Base-by-base conservation (phyloP, 306 rosid genomes). In the Trifolium subterraneum region DNA sequence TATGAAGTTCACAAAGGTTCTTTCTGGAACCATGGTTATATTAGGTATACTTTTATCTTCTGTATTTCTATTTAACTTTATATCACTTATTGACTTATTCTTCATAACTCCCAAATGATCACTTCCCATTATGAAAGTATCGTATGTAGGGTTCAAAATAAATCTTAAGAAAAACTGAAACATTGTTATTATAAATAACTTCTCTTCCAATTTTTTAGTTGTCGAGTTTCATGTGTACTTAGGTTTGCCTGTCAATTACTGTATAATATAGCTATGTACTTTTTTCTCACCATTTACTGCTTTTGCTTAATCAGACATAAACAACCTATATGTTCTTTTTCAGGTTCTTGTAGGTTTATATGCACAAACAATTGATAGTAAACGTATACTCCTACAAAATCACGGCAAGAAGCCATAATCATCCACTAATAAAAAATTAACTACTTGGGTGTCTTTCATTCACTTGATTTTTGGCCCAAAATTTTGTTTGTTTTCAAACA, bases 1-100 rank as follows among this genome's bases (percentile, higher is more conserved):
- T 47, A 66, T 78, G 80, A 93, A 93, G 86, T 91, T 91, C 88
- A 88, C 82, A 12, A 93, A 85, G 86, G 90, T 82, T 70, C 96
- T 93, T 74, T 89, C 97, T 2, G 94, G 86, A 83, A 89, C 96
- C 13, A 84, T 90, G 64, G 85, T 88, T 68, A 80, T 87, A 75
- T 72, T 89, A 84, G 98, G 98, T 91, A 88, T 54, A 15, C 10
- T 60, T 60, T 70, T 51, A 60, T 19, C 54, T 48, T 48, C 54
- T 48, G 20, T 48, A 48, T 45, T 45, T 14, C 51, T 45, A 45
- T 14, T 45, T 14, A 29, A 4, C 8, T 45, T 14, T 76, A 11
- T 67, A 5, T 58, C 51, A 42, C 50, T 59, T 10, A 59, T 59
- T 64, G 47, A 27, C 50, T 22, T 38, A 33, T 71, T 65, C 42